Base-by-base conservation (phyloP, 192 early-diverging fungal genomes). In the Backusella mclennaniae region DNA sequence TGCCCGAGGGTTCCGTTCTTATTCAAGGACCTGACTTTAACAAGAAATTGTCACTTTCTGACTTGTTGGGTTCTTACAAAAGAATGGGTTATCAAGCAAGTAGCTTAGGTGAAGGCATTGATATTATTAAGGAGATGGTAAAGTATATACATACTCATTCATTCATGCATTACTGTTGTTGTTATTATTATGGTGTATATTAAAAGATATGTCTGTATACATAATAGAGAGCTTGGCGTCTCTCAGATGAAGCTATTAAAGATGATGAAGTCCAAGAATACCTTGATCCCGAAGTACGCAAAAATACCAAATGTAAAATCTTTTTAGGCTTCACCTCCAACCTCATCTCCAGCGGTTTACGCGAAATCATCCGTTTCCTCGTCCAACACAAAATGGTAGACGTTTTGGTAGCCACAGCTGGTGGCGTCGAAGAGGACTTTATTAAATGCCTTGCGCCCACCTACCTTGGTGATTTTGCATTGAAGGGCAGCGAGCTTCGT, bases 301-400 rank as follows among this genome's bases (percentile, higher is more conserved):
- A 79, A 29, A 83, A 81, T 4, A 88, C 89, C 66, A 97, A 95
- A 83, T 98, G 96, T 88, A 98, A 98, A 84, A 96, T 99, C 29
- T 99, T 98, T 74, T 82, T 99, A 44, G 97, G 97, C 19, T 99
- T 97, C 79, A 99, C 98, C 6, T 99, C 98, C 29, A 99, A 99
- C 78, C 87, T 99, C 4, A 93, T 99, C 17, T 98, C 98, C 0
- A 94, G 94, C 23, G 98, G 98, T 17, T 81, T 99, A 19, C 90
- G 98, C 53, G 98, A 99, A 77, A 86, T 92, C 6, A 94, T 99
- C 77, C 88, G 91, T 31, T 99, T 92, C 79, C 84, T 99, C 38
- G 95, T 94, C 12, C 91, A 99, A 79, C 93, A 98, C 83, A 85
- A 86, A 6, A 88, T 96, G 82, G 95, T 99, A 6, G 93, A 96